Conservation (phyloP, 2,329 filamentous ascomycete genomes). For the Aspergillus sp. region DNA sequence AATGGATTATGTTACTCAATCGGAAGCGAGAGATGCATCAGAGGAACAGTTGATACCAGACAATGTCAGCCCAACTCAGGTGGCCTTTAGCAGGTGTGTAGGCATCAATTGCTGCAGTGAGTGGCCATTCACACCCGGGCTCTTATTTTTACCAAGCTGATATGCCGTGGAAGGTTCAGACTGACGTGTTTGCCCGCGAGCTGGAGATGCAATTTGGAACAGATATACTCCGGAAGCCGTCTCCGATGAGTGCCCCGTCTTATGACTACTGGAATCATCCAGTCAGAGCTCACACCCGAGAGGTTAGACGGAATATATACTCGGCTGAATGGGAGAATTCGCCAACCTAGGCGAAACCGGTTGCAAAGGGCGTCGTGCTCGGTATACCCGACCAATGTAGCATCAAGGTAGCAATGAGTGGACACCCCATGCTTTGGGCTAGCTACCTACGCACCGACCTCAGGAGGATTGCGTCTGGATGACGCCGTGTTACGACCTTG, state of each 20-base stretch:
- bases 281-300: neutral
- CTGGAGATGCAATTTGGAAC: neutral
- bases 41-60: neutral
- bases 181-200: neutral
- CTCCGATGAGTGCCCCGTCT: neutral
- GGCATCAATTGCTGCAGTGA: neutral
- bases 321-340: neutral
- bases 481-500: neutral
- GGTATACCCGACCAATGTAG: neutral
- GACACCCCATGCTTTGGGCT: neutral
- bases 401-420: neutral
- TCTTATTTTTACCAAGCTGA: neutral
- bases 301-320: neutral
- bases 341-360: neutral
- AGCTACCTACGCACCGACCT: neutral
- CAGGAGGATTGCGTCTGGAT: neutral
- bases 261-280: neutral
- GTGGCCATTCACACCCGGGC: neutral
- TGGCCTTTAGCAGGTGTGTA: too few relatives aligned
- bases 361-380: neutral
- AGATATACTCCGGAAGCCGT: neutral
- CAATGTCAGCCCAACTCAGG: neutral
- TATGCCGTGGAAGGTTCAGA: neutral
- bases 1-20: neutral
- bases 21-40: neutral